Evolutionary conservation across 345 rosid genomes (phyloP), one percentile per base, ranked within the genome.

Genomic region (Toxicodendron radicans): DNA sequence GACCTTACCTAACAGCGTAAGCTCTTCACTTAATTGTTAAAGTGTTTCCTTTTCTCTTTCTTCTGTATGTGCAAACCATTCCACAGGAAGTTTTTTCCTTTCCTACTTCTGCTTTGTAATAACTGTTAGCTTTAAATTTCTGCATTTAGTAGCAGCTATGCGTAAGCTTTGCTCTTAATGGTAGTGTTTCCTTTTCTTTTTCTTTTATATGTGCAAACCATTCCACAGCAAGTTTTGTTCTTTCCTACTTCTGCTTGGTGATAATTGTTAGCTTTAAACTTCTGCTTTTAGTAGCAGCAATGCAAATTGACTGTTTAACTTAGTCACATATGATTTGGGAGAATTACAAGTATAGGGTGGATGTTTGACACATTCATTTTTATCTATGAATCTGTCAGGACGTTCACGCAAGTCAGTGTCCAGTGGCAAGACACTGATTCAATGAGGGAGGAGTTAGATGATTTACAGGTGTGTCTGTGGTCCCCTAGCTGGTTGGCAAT

Each of bases 371-470:
- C 67, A 49, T 66, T 73, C 23, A 58, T 33, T 72, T 54, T 69
- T 68, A 49, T 65, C 52, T 54, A 41, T 73, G 72, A 20, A 64
- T 58, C 79, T 68, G 67, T 72, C 85, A 95, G 99, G 90, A 95
- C 99, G 76, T 95, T 95, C 83, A 93, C 99, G 10, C 99, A 95
- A 90, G 98, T 95, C 77, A 93, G 98, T 72, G 83, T 87, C 45
- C 98, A 95, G 83, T 95, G 99, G 99, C 97, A 94, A 87, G 99
- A 95, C 57, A 92, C 90, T 74, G 99, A 95, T 84, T 84, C 99
- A 24, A 86, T 95, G 97, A 90, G 99, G 80, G 99, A 95, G 81
- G 98, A 95, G 77, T 81, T 95, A 78, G 99, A 95, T 84, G 98
- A 95, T 85, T 80, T 95, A 72, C 99, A 95, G 95, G 98, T 90